These are phyloP conservation scores for Cutaneotrichosporon cutaneum DNA, from an alignment of 1,284 basidiomycete species.

Conservation along the genomic window DNA sequence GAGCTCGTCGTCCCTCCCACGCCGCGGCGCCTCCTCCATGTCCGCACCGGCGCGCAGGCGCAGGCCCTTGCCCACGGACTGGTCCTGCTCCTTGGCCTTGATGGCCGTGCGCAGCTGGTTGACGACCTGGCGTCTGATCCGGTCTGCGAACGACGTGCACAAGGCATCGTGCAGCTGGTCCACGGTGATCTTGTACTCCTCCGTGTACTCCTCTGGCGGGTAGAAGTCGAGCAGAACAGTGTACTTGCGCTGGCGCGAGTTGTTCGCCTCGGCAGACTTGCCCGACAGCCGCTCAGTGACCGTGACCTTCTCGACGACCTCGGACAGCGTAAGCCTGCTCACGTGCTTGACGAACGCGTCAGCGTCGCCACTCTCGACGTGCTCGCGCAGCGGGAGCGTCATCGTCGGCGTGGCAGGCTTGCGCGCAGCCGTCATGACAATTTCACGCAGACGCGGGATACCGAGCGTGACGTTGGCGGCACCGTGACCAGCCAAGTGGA, in stretches of 20 bases:
- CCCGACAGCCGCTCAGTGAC: constrained; percentile 75
- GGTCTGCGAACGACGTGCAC: constrained; percentile 73
- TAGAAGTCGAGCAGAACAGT: constrained; percentile 82
- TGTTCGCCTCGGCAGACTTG: constrained; percentile 60
- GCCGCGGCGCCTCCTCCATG: constrained; percentile 46
- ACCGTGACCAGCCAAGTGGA: constrained; percentile 99
- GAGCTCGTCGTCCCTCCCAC: constrained; percentile 58
- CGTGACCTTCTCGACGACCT: constrained; percentile 79
- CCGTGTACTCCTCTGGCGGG: constrained; percentile 76
- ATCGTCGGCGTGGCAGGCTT: constrained; percentile 99
- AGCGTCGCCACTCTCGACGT: constrained; percentile 61
- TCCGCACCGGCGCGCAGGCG: constrained; percentile 53
- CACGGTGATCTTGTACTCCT: constrained; percentile 79
- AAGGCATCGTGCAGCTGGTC: constrained; percentile 74
- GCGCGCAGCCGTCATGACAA: constrained; percentile 97
- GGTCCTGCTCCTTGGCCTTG: constrained; percentile 77
- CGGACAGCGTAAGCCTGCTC: constrained; percentile 80
- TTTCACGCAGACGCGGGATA: constrained; percentile 97
- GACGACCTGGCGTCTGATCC: constrained; percentile 81
- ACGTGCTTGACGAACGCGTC: constrained; percentile 87
- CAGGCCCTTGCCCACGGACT: constrained; percentile 79
- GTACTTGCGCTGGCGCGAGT: constrained; percentile 72
- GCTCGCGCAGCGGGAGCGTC: constrained; percentile 71
- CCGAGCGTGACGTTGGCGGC: constrained; percentile 99
- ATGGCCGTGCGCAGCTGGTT: constrained; percentile 83